A percentile compares a stretch with the other conserved stretches of the same genome.
phyloP scores from a whole-genome alignment of 2,329 filamentous ascomycete genomes.

The Mariannaea elegans region DNA sequence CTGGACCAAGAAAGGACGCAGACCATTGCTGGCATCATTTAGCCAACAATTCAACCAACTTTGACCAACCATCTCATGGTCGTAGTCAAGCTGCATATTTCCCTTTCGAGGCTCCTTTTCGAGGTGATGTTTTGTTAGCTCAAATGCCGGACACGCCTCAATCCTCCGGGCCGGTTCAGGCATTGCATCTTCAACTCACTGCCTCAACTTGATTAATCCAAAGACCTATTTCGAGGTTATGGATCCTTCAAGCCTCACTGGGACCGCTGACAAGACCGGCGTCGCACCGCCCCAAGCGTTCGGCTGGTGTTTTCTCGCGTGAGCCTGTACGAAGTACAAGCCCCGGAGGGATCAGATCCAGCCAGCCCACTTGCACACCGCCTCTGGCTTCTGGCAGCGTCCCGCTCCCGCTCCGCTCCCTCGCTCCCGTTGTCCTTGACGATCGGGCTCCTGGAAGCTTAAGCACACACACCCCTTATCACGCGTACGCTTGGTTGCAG shows the following conservation, averaged over 20 bases:
- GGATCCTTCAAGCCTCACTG: constrained; percentile 5
- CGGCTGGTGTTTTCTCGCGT: constrained; percentile 15
- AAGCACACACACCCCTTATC: constrained; percentile 3
- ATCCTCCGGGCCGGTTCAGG: not conserved
- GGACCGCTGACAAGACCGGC: constrained; percentile 1
- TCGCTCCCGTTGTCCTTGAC: constrained; percentile 38
- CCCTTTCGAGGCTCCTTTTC: not conserved
- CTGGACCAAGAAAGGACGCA: constrained; percentile 6
- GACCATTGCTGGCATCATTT: not conserved
- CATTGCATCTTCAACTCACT: not conserved
- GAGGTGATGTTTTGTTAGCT: not conserved
- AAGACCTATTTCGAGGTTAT: constrained; percentile 3
- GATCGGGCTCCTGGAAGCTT: constrained; percentile 25
- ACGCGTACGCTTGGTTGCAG: constrained; percentile 22
- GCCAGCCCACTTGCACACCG: constrained; percentile 35
- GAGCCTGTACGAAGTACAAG: constrained; percentile 11
- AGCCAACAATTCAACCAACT: not conserved
- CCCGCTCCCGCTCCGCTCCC: constrained; percentile 39
- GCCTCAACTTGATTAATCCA: not conserved
- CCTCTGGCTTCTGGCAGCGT: constrained; percentile 35
- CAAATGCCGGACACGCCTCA: not conserved
- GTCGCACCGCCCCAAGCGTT: constrained; percentile 13
- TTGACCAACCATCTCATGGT: not conserved
- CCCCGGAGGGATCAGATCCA: constrained; percentile 25
- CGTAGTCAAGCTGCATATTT: not conserved